Base-by-base conservation (phyloP, 177 flowering plant species). In the Vitis hybrid region DNA sequence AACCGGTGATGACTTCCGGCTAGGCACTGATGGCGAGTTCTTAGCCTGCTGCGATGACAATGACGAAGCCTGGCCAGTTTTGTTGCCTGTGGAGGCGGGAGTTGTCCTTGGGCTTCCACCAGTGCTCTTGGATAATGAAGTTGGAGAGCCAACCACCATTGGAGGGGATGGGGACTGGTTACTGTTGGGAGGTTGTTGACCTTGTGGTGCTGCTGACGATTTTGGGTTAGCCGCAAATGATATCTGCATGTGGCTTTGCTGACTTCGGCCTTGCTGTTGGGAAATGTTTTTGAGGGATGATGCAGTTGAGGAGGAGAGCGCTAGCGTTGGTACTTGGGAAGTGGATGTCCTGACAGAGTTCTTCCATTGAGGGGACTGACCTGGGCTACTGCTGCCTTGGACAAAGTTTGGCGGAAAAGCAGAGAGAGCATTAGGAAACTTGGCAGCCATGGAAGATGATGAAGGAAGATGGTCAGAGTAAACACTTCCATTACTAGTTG, bases 301-400 rank as follows among this genome's bases (percentile, higher is more conserved):
- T 12, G 86, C 18, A 0, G 79, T 70, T 18, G 91, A 60, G 11
- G 26, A 23, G 26, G 92, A 51, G 7, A 79, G 57, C 12, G 88
- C 68, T 5, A 86, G 74, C 15, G 91, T 75, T 7, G 82, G 74
- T 50, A 66, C 79, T 18, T 84, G 84, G 1, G 91, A 67, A 12
- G 82, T 45, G 6, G 78, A 23, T 0, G 88, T 55, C 74, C 91
- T 83, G 3, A 60, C 65, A 14, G 93, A 71, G 58, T 82, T 82
- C 76, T 88, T 92, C 97, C 95, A 93, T 68, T 89, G 98, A 17
- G 89, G 79, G 57, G 93, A 89, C 71, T 91, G 97, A 32, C 71
- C 39, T 4, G 95, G 85, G 66, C 81, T 79, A 54, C 66, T 71
- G 76, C 78, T 82, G 57, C 72, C 75, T 63, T 86, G 92, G 13